phyloP scores from a whole-genome alignment of 2,329 filamentous ascomycete species.

The Colletotrichum melonis region DNA sequence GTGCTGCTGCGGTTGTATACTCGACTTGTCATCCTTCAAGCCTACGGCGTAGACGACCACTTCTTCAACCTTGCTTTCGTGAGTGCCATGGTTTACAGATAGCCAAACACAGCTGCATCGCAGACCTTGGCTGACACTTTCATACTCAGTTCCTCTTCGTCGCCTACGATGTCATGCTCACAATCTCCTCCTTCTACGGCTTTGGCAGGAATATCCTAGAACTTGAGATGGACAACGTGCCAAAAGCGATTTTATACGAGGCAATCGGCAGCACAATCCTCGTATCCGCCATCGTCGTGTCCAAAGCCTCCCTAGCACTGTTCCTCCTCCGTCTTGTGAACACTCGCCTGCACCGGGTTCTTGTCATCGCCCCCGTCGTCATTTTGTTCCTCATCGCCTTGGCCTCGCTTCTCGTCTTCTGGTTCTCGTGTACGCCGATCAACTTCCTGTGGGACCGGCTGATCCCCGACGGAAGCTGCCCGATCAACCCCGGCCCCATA shows the following conservation, averaged over 20 bases:
- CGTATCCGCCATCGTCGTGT: slow-evolving; percentile 30
- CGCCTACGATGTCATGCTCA: slow-evolving; percentile 32
- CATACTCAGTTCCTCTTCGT: slow-evolving; percentile 14
- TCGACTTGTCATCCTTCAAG: slow-evolving; percentile 36
- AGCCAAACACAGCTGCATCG: background rate
- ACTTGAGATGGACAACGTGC: slow-evolving; percentile 2
- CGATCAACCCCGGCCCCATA: slow-evolving; percentile 29
- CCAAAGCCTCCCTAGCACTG: slow-evolving; percentile 31
- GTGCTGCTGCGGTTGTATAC: slow-evolving; percentile 51
- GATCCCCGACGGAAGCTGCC: slow-evolving; percentile 18
- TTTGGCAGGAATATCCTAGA: slow-evolving; percentile 29
- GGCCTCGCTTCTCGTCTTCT: slow-evolving; percentile 28
- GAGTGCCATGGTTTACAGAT: background rate
- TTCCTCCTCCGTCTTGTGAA: slow-evolving; percentile 33
- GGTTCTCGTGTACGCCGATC: slow-evolving; percentile 29
- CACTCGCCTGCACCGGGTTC: slow-evolving; percentile 11
- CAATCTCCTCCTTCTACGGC: slow-evolving; percentile 25
- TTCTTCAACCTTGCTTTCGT: slow-evolving; percentile 33
- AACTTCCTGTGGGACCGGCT: slow-evolving; percentile 32
- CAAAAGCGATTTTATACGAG: slow-evolving; percentile 28
- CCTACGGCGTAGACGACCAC: slow-evolving; percentile 34
- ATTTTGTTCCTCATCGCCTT: slow-evolving; percentile 16
- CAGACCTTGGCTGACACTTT: background rate
- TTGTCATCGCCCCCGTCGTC: slow-evolving; percentile 22
- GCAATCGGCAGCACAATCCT: slow-evolving; percentile 34